Evolutionary conservation across 768 basidiomycete species (phyloP), one percentile per base, ranked within the genome.

Genomic region (Mycena capillaripes): DNA sequence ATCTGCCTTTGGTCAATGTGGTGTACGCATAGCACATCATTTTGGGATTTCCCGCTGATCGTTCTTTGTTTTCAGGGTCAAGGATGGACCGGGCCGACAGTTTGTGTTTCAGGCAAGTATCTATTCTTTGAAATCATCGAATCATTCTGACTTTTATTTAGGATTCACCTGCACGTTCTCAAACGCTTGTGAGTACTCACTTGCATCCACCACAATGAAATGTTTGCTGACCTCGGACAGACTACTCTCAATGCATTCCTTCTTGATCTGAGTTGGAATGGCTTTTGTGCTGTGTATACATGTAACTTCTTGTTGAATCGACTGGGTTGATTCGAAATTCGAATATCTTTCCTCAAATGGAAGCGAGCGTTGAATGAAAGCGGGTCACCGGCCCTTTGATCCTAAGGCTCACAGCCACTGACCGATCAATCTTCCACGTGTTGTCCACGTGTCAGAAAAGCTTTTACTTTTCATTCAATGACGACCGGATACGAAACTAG

Each of bases 211-310:
- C 5, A 21, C 4, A 44, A 23, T 8, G 27, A 32, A 61, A 16
- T 57, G 21, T 29, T 66, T 25, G 11, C 68, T 70, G 16, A 73
- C 14, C 44, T 36, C 42, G 21, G 10, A 16, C 59, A 71, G 70
- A 55, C 69, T 74, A 48, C 55, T 74, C 73, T 19, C 73, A 74
- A 68, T 74, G 73, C 40, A 64, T 74, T 21, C 66, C 57, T 11
- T 56, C 42, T 23, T 74, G 34, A 74, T 63, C 17, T 2, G n/a
- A 42, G 7, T 42, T 2, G 11, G 3, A 9, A 29, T 36, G 7
- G 38, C 16, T 40, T 53, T 29, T 53, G 6, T n/a, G n/a, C n/a
- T n/a, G n/a, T n/a, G n/a, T n/a, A n/a, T 48, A 5, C 6, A 25
- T 32, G 36, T 67, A 4, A 48, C 40, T 29, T 8, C 5, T 16